Evolutionary conservation across 2,329 filamentous ascomycete species (phyloP).

Genomic region (Fusarium mundagurra): DNA sequence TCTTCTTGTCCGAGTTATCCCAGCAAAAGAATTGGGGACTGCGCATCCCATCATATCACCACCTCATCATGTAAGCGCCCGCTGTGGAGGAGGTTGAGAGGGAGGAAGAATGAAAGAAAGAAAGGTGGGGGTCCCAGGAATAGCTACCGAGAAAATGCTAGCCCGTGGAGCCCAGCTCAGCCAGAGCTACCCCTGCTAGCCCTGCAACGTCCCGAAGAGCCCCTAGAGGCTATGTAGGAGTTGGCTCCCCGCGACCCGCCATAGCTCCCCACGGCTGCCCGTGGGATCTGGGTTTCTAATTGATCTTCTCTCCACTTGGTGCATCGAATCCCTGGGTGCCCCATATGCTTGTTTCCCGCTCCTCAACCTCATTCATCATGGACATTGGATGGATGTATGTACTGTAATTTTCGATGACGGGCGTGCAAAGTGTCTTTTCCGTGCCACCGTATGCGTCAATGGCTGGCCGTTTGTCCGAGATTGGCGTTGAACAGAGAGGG

Average conservation of each 20-base stretch:
- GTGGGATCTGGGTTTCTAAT: slow-evolving; percentile 26
- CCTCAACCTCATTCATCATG: background rate
- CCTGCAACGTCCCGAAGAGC: slow-evolving; percentile 35
- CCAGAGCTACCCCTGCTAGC: slow-evolving; percentile 32
- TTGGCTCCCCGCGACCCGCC: slow-evolving; percentile 33
- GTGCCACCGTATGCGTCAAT: background rate
- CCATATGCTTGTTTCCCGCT: slow-evolving; percentile 16
- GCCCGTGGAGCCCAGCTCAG: background rate
- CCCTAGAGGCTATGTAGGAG: slow-evolving; percentile 33
- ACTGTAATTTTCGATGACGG: background rate
- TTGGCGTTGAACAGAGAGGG: slow-evolving; percentile 2
- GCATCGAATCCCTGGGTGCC: slow-evolving; percentile 15
- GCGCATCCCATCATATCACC: background rate
- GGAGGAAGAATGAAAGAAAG: too few relatives aligned
- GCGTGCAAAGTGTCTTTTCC: background rate
- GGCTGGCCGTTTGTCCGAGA: background rate
- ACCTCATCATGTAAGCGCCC: slow-evolving; percentile 13
- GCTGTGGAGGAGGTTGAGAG: slow-evolving; percentile 9
- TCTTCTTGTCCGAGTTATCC: background rate
- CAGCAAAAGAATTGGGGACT: background rate
- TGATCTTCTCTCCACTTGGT: slow-evolving; percentile 34
- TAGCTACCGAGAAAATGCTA: slow-evolving; percentile 34
- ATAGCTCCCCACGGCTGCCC: slow-evolving; percentile 40
- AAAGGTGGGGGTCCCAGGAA: slow-evolving; percentile 21
- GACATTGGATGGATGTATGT: background rate